A percentile compares a stretch with the other conserved stretches of the same genome.
Conservation (phyloP, 768 basidiomycete species). For the Amanita polypyramis region DNA sequence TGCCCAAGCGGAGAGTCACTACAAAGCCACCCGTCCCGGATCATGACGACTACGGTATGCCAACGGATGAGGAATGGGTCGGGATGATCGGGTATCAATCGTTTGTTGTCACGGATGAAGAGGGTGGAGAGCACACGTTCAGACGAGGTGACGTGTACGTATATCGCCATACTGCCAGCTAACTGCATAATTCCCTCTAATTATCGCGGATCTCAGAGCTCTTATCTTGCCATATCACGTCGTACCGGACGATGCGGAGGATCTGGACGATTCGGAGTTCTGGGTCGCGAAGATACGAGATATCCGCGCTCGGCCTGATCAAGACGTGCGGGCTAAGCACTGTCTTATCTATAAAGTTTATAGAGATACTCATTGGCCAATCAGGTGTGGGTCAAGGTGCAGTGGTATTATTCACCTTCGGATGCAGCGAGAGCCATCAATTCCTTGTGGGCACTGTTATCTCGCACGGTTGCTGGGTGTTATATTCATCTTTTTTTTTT, state of each 20-base stretch:
- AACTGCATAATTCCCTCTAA: background rate
- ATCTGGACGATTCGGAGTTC: slow-evolving; percentile 22
- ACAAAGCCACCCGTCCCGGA: background rate
- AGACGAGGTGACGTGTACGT: slow-evolving; percentile 25
- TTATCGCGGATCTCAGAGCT: slow-evolving; percentile 19
- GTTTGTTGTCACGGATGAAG: slow-evolving; percentile 23
- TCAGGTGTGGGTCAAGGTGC: slow-evolving; percentile 43
- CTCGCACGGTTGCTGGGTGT: background rate
- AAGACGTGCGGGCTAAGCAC: slow-evolving; percentile 19
- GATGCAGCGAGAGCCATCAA: slow-evolving; percentile 34
- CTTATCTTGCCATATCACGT: slow-evolving; percentile 29
- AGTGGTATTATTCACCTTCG: slow-evolving; percentile 45
- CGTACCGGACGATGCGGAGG: slow-evolving; percentile 16
- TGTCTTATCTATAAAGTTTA: background rate
- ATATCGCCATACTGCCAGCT: too few species aligned
- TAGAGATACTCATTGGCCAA: background rate
- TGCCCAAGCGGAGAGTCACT: background rate
- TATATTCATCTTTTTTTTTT: background rate
- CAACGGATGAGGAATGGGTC: slow-evolving; percentile 12
- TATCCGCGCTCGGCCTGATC: slow-evolving; percentile 25
- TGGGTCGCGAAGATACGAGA: slow-evolving; percentile 43
- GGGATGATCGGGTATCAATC: slow-evolving; percentile 12
- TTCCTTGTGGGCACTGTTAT: slow-evolving; percentile 33
- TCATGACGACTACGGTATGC: background rate
- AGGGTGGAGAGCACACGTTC: slow-evolving; percentile 21